Conservation (phyloP, 1,284 basidiomycete genomes). For the Neolentinus lepideus region DNA sequence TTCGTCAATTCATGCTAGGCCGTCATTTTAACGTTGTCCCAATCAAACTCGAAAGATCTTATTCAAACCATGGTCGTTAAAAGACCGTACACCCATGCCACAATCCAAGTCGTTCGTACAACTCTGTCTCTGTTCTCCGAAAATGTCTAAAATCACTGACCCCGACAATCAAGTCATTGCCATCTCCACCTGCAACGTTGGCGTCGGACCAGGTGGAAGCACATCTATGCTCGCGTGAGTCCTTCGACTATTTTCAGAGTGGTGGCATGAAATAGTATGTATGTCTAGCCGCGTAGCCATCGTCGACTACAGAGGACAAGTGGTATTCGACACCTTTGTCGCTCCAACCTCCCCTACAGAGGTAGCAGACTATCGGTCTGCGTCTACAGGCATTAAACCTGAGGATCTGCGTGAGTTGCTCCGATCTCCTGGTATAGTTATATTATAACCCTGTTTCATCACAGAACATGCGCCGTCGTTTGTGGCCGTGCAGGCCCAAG, state of each 20-base stretch:
- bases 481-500: conserved; percentile 50
- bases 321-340: conserved; percentile 56
- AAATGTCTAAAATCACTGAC: conserved; percentile 2
- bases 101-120: not conserved
- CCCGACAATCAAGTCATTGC: conserved; percentile 7
- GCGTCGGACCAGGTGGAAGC: conserved; percentile 34
- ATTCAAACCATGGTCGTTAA: not conserved
- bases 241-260: not conserved
- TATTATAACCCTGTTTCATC: conserved; percentile 6
- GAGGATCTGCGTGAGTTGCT: conserved; percentile 31
- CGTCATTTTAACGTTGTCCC: not conserved
- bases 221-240: conserved; percentile 73
- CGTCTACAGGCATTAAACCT: conserved; percentile 61
- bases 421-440: conserved; percentile 2
- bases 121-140: not conserved
- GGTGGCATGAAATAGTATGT: not conserved
- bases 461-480: conserved; percentile 48
- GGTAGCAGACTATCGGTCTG: conserved; percentile 68
- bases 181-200: conserved; percentile 12
- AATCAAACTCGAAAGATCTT: not conserved
- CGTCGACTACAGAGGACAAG: conserved; percentile 53
- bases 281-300: conserved; percentile 48
- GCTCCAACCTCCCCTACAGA: conserved; percentile 50
- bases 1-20: not conserved
- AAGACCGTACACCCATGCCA: not conserved